phyloP scores from a whole-genome alignment of 2,329 filamentous ascomycete genomes.

The Xylaria sp. region DNA sequence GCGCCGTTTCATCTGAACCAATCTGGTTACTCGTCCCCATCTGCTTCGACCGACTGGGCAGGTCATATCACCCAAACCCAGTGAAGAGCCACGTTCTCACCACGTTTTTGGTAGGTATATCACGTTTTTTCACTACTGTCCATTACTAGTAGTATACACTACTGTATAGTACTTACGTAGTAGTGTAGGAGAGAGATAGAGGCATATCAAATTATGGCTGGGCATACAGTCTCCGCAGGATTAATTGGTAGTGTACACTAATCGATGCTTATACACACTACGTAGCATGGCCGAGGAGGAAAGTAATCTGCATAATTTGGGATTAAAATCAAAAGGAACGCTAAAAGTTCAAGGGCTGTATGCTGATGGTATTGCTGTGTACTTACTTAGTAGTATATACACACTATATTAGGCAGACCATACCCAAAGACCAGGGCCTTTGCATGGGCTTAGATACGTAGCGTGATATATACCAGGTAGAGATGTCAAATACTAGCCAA shows the following conservation, averaged over 20 bases:
- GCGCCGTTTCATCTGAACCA: slow-evolving; percentile 33
- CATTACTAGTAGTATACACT: background rate
- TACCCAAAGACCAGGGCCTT: background rate
- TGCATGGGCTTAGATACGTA: background rate
- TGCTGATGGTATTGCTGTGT: background rate
- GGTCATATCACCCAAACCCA: slow-evolving; percentile 21
- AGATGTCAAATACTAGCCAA: slow-evolving; percentile 16
- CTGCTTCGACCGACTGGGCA: slow-evolving; percentile 21
- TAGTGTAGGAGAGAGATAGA: background rate
- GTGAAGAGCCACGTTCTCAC: slow-evolving; percentile 32
- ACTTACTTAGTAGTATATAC: no score
- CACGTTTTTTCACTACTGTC: slow-evolving; percentile 4
- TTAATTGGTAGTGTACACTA: background rate
- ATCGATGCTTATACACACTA: background rate
- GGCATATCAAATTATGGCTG: slow-evolving; percentile 2
- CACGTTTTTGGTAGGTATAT: slow-evolving; percentile 29
- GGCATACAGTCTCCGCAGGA: background rate
- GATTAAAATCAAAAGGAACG: background rate
- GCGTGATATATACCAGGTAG: background rate
- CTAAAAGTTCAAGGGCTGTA: background rate
- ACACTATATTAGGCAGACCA: background rate
- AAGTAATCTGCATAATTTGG: background rate
- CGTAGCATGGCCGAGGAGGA: background rate
- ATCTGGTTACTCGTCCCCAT: slow-evolving; percentile 23
- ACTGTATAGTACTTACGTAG: background rate